Conservation (phyloP, 1,284 basidiomycete genomes). For the Coniferiporia weirii region DNA sequence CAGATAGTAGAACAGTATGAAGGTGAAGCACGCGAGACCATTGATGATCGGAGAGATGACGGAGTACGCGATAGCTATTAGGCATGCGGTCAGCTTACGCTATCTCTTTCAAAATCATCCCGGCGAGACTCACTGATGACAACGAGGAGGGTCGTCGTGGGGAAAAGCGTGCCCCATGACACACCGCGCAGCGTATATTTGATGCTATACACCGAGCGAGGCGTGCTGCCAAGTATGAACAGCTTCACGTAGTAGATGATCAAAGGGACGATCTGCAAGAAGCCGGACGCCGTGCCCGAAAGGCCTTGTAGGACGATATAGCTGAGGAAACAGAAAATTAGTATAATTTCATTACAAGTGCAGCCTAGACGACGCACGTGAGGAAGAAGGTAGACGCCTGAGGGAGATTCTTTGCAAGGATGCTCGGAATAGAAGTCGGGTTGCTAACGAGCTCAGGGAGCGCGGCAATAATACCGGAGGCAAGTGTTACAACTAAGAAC, state of each 20-base stretch:
- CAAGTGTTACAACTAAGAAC: slow-evolving; percentile 82
- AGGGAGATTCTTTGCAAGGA: slow-evolving; percentile 76
- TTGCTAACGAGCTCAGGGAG: slow-evolving; percentile 56
- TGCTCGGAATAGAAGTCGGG: slow-evolving; percentile 55
- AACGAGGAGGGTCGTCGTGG: slow-evolving; percentile 64
- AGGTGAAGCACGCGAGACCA: slow-evolving; percentile 80
- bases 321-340: slow-evolving; percentile 27
- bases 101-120: not conserved
- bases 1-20: slow-evolving; percentile 79
- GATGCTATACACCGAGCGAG: slow-evolving; percentile 78
- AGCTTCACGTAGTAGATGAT: slow-evolving; percentile 84
- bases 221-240: slow-evolving; percentile 82
- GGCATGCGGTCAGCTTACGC: not conserved
- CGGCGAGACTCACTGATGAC: slow-evolving; percentile 43
- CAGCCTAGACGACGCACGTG: slow-evolving; percentile 9
- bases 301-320: slow-evolving; percentile 70
- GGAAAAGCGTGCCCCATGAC: slow-evolving; percentile 86
- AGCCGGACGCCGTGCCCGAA: slow-evolving; percentile 70
- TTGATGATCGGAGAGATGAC: slow-evolving; percentile 94
- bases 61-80: slow-evolving; percentile 65
- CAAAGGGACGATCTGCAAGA: slow-evolving; percentile 75
- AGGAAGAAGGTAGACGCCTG: slow-evolving; percentile 93
- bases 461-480: slow-evolving; percentile 74
- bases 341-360: not conserved
- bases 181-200: slow-evolving; percentile 66